Evolutionary conservation across 345 rosid species (phyloP).

Genomic region (Isatis tinctoria): DNA sequence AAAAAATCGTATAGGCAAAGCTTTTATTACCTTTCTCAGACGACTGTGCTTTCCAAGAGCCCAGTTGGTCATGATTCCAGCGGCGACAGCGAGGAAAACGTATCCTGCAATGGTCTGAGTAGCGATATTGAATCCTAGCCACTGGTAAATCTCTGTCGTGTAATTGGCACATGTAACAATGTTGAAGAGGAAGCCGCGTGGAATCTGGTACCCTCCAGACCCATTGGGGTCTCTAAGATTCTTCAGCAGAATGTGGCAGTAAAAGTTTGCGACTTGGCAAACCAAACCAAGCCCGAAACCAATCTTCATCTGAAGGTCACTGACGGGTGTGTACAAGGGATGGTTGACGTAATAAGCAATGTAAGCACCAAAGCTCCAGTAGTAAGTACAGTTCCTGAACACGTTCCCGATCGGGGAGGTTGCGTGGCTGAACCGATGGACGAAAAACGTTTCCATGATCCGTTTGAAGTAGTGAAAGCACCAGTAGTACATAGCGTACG

Average conservation of each 20-base stretch:
- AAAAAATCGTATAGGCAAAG: not conserved
- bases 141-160: slow-evolving; percentile 94
- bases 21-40: slow-evolving; percentile 72
- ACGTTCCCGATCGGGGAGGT: slow-evolving; percentile 91
- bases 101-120: slow-evolving; percentile 94
- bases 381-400: slow-evolving; percentile 90
- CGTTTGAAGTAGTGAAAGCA: slow-evolving; percentile 96
- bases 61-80: slow-evolving; percentile 93
- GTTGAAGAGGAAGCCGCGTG: slow-evolving; percentile 86
- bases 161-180: slow-evolving; percentile 97
- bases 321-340: slow-evolving; percentile 86
- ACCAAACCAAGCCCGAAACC: slow-evolving; percentile 85
- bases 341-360: slow-evolving; percentile 94
- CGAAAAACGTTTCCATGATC: slow-evolving; percentile 89
- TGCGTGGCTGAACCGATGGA: slow-evolving; percentile 92
- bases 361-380: slow-evolving; percentile 85
- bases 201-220: slow-evolving; percentile 88
- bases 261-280: slow-evolving; percentile 78
- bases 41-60: slow-evolving; percentile 95
- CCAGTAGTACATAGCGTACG: slow-evolving; percentile 92
- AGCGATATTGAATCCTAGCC: slow-evolving; percentile 96
- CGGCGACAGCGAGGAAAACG: slow-evolving; percentile 72
- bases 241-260: slow-evolving; percentile 82
- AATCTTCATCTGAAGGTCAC: slow-evolving; percentile 89
- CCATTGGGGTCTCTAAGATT: slow-evolving; percentile 72